Evolutionary conservation across 192 early-diverging fungal genomes (phyloP).

Genomic region (Entophlyctis luteolus): DNA sequence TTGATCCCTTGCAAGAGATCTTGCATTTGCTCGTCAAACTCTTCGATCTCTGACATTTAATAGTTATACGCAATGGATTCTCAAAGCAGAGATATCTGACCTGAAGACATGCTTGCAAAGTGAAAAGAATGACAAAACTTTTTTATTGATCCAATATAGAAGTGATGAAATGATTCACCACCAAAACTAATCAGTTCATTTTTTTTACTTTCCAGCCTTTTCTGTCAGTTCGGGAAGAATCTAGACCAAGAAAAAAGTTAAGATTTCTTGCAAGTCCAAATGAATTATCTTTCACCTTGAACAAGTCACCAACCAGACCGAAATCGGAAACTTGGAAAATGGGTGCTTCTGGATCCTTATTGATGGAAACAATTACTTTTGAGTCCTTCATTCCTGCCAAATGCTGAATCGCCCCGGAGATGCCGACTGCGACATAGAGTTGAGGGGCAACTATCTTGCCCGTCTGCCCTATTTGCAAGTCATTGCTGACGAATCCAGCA

Average conservation of each 20-base stretch:
- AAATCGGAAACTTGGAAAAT: conserved; percentile 97
- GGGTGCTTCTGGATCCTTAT: conserved; percentile 96
- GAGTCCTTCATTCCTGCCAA: conserved; percentile 99
- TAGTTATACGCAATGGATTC: too few species aligned
- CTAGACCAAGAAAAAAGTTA: not conserved
- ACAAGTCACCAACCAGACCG: conserved; percentile 92
- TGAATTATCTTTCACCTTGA: conserved; percentile 48
- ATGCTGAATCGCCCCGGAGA: conserved; percentile 94
- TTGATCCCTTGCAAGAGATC: conserved; percentile 49
- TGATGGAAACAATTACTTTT: conserved; percentile 97
- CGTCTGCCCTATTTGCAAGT: conserved; percentile 96
- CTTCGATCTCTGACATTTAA: conserved; percentile 62
- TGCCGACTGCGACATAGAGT: conserved; percentile 91
- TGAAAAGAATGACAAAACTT: too few species aligned
- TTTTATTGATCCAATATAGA: too few species aligned
- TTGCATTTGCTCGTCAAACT: conserved; percentile 57
- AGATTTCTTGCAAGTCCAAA: too few species aligned
- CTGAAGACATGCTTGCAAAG: too few species aligned
- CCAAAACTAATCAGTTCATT: not conserved
- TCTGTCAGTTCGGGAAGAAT: conserved; percentile 88
- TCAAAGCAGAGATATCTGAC: too few species aligned
- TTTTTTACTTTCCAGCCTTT: conserved; percentile 47
- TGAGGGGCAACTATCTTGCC: conserved; percentile 97
- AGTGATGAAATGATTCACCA: too few species aligned
- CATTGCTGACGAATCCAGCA: conserved; percentile 93